Evolutionary conservation across 1,284 basidiomycete genomes (phyloP), one percentile per base, ranked within the genome.

Genomic region (Apiotrichum laibachii): DNA sequence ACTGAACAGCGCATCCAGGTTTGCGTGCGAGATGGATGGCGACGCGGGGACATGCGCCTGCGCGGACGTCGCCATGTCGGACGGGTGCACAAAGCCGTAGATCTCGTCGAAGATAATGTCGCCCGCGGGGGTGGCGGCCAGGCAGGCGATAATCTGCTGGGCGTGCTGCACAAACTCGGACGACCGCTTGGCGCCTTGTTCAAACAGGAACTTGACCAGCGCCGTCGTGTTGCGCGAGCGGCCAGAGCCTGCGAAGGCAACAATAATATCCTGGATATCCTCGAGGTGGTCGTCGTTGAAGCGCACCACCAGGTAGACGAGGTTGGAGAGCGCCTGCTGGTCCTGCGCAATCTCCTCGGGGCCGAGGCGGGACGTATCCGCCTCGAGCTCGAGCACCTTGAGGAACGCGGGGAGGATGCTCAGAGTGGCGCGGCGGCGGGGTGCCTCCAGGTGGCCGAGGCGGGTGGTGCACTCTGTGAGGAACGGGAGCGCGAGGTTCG

Each of bases 141-240:
- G 82, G 64, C 86, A 93, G 0, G 92, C 88, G 33, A 95, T 85
- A 53, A 94, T 86, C 63, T 88, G 87, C 52, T 89, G 86, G 1
- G 90, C 89, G 68, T 90, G 89, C 50, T 81, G 82, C 58, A 94
- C 84, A 72, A 92, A 95, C 12, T 86, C 83, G 5, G 84, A 82
- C 65, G 85, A 91, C 46, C 92, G 86, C 76, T 88, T 89, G 56
- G 89, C 86, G 0, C 90, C 89, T 68, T 96, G 90, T 65, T 93
- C 90, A 47, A 96, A 82, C 5, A 96, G 79, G 76, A 93, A 96
- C 48, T 88, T 85, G 55, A 90, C 82, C 21, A 92, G 83, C 0
- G 89, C 89, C 61, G 87, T 87, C 0, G 88, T 89, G 67, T 93
- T 93, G 21, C 65, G 59, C 16, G 69, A 62, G 1, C 68, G 61